phyloP scores from a whole-genome alignment of 2,329 filamentous ascomycete genomes.

The Pseudopithomyces maydicus region DNA sequence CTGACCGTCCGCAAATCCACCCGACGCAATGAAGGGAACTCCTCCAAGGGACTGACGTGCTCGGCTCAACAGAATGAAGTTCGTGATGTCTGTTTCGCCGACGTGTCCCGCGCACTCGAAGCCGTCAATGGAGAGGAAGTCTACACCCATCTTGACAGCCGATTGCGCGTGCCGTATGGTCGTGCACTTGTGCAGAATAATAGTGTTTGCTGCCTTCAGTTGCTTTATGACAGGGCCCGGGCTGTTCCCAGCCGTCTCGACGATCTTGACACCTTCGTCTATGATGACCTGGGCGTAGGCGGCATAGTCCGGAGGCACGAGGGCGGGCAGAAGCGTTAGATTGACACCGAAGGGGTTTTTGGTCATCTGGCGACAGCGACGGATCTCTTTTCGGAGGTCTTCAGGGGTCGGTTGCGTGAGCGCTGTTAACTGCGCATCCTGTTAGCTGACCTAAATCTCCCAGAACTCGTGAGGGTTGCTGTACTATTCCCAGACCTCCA shows the following conservation, averaged over 20 bases:
- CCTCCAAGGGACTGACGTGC: conserved; percentile 77
- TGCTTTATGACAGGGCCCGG: conserved; percentile 89
- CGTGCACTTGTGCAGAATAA: conserved; percentile 95
- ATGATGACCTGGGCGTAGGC: conserved; percentile 93
- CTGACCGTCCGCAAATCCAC: conserved; percentile 93
- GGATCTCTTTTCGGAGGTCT: conserved; percentile 92
- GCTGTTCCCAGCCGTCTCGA: conserved; percentile 90
- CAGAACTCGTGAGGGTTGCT: neutral
- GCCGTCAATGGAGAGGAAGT: conserved; percentile 95
- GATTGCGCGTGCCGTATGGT: conserved; percentile 91
- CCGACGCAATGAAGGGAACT: conserved; percentile 92
- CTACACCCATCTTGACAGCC: conserved; percentile 91
- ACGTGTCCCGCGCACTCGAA: conserved; percentile 96
- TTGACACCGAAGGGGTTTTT: conserved; percentile 87
- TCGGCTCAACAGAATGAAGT: conserved; percentile 84
- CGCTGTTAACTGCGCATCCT: conserved; percentile 64
- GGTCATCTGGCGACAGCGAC: conserved; percentile 79
- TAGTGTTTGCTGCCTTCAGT: conserved; percentile 79
- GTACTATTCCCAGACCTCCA: conserved; percentile 75
- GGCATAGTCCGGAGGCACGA: conserved; percentile 88
- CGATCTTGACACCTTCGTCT: conserved; percentile 87
- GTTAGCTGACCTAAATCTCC: conserved; percentile 15
- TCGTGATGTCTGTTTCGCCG: conserved; percentile 85
- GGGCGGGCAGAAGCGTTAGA: conserved; percentile 86
- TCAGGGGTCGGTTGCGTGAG: conserved; percentile 93